Evolutionary conservation across 2,329 filamentous ascomycete species (phyloP), one percentile per base, ranked within the genome.

Genomic region (Bipolaris oryzae): DNA sequence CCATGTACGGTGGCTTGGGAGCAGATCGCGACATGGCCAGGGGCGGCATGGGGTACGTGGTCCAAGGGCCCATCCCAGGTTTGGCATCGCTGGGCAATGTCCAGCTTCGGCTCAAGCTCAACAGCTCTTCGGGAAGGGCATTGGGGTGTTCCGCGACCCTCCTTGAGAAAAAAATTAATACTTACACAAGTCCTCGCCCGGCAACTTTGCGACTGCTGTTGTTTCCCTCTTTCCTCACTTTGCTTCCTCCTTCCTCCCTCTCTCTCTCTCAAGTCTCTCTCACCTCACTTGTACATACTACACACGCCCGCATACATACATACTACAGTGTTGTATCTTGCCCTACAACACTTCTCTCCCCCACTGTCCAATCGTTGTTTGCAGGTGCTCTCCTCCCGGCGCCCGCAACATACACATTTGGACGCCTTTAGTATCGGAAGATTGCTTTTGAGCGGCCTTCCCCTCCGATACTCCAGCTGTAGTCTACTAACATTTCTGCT

Each of bases 91-190:
- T 64, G 67, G 18, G 65, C 31, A 64, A 68, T 68, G 65, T 46
- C 61, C 34, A 53, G 51, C 61, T 46, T 39, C 57, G 72, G 71
- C 63, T 64, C 70, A 69, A 66, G 71, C 72, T 73, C 73, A 73
- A 74, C 72, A 73, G 64, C 63, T 67, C 66, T 70, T 57, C 50
- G 65, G 71, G 67, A 67, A 64, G 58, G 65, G 70, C 70, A 42
- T 68, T 72, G 72, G 71, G 69, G 60, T 60, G 53, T 55, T 67
- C 63, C 61, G 58, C 50, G 21, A 51, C 35, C 31, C 33, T 49
- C 28, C 54, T 57, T 57, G 23, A 25, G 7, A 25, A 6, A 62
- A 70, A 68, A 43, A 34, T 34, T 50, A 67, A 67, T 67, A 72
- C 58, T 53, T 53, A 44, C 50, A 21, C 53, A 50, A 31, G 35